phyloP scores from a whole-genome alignment of 1,284 basidiomycete species.

The Leccinum ponderosum region DNA sequence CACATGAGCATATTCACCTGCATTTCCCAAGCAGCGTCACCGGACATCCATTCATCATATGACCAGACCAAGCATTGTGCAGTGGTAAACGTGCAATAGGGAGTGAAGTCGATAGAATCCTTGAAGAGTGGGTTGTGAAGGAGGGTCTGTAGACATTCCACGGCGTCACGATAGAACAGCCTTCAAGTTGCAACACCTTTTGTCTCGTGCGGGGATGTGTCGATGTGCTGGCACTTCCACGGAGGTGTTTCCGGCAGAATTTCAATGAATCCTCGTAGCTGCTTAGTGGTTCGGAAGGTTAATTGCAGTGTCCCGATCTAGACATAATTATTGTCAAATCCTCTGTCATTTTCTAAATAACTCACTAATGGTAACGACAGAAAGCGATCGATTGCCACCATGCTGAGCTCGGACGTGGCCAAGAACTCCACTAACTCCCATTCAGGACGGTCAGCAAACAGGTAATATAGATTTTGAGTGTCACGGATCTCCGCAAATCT shows the following conservation, averaged over 20 bases:
- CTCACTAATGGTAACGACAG: background rate
- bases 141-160: constrained; percentile 1
- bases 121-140: background rate
- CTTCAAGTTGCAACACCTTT: background rate
- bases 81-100: background rate
- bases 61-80: background rate
- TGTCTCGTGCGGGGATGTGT: background rate
- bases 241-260: background rate
- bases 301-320: background rate
- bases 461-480: background rate
- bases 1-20: too few species aligned
- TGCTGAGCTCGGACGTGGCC: background rate
- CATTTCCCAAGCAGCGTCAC: background rate
- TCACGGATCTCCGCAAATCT: background rate
- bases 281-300: background rate
- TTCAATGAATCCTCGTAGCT: background rate
- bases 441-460: background rate
- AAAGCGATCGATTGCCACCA: background rate
- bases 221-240: background rate
- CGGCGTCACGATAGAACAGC: background rate
- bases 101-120: background rate
- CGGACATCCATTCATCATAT: constrained; percentile 10
- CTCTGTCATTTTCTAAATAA: background rate
- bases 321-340: background rate
- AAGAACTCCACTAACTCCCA: background rate